Evolutionary conservation across 768 basidiomycete species (phyloP).

Genomic region (Grammothele lineata): DNA sequence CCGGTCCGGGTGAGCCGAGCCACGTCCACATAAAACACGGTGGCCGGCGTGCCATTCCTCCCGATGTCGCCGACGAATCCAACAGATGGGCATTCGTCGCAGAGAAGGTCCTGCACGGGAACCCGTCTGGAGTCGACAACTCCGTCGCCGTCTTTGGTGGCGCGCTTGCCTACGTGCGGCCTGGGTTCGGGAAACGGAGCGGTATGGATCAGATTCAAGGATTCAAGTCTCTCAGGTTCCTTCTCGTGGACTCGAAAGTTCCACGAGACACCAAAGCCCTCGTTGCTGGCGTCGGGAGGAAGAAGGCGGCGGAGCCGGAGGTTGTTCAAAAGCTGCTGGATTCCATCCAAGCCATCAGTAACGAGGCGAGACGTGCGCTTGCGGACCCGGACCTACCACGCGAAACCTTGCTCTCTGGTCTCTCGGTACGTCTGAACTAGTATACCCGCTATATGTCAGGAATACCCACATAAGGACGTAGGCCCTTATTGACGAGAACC

Average conservation of each 20-base stretch:
- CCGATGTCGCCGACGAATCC: slow-evolving; percentile 66
- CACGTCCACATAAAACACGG: slow-evolving; percentile 62
- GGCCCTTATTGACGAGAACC: slow-evolving; percentile 88
- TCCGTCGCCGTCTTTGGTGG: slow-evolving; percentile 91
- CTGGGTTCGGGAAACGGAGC: slow-evolving; percentile 71
- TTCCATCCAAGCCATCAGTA: slow-evolving; percentile 80
- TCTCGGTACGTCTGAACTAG: slow-evolving; percentile 56
- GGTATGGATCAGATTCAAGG: slow-evolving; percentile 86
- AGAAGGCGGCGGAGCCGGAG: slow-evolving; percentile 77
- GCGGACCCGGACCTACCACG: slow-evolving; percentile 72
- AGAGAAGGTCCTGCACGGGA: slow-evolving; percentile 96
- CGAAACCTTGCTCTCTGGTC: slow-evolving; percentile 52
- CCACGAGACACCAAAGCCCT: slow-evolving; percentile 93
- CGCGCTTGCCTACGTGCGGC: slow-evolving; percentile 82
- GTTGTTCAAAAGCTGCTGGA: slow-evolving; percentile 72
- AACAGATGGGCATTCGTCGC: slow-evolving; percentile 93
- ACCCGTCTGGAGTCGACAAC: slow-evolving; percentile 96
- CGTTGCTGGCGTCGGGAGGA: slow-evolving; percentile 82
- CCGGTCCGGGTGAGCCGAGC: slow-evolving; percentile 33
- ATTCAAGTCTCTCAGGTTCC: slow-evolving; percentile 86
- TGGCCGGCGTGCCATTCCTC: slow-evolving; percentile 62
- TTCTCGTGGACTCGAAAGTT: slow-evolving; percentile 90
- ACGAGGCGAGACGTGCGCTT: slow-evolving; percentile 73
- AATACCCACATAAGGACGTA: slow-evolving; percentile 32
- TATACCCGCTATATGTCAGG: slow-evolving; percentile 1